These are phyloP conservation scores for Malassezia caprae DNA, from an alignment of 1,284 basidiomycete genomes.

Conservation along the genomic window DNA sequence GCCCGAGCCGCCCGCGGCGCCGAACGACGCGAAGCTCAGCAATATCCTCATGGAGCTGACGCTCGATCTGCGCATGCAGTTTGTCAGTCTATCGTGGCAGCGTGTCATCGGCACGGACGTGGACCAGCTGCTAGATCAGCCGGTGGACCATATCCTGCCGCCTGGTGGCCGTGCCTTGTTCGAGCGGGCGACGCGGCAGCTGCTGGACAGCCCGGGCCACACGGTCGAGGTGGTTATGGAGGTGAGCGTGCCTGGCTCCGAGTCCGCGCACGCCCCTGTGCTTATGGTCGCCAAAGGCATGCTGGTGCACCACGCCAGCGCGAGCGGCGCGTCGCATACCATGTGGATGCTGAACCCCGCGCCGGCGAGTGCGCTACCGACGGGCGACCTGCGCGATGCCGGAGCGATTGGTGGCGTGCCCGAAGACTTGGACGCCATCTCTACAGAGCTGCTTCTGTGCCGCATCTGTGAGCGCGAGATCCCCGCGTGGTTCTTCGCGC, in stretches of 20 bases:
- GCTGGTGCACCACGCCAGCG: slow-evolving; percentile 87
- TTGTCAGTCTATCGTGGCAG: slow-evolving; percentile 89
- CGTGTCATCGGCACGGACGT: slow-evolving; percentile 77
- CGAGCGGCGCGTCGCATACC: slow-evolving; percentile 77
- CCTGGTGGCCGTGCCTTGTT: slow-evolving; percentile 78
- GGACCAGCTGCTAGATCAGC: slow-evolving; percentile 65
- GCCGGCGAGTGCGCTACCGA: background rate
- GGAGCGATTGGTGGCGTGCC: slow-evolving; percentile 7
- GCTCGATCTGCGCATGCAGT: slow-evolving; percentile 71
- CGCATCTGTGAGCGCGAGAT: slow-evolving; percentile 95
- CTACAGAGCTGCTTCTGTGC: slow-evolving; percentile 73
- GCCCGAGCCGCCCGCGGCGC: background rate
- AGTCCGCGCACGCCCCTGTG: slow-evolving; percentile 58
- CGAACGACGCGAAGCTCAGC: background rate
- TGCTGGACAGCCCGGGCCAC: slow-evolving; percentile 82
- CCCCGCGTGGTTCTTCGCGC: slow-evolving; percentile 99
- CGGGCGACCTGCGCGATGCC: slow-evolving; percentile 2
- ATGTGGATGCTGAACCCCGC: slow-evolving; percentile 78
- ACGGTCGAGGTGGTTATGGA: slow-evolving; percentile 82
- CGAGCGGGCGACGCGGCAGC: slow-evolving; percentile 70
- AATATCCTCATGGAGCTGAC: slow-evolving; percentile 74
- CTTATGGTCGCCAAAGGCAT: slow-evolving; percentile 93
- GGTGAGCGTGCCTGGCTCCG: slow-evolving; percentile 45
- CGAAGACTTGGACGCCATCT: slow-evolving; percentile 32
- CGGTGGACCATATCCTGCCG: slow-evolving; percentile 71